Conservation (phyloP, 345 rosid species). For the Acer campestre region DNA sequence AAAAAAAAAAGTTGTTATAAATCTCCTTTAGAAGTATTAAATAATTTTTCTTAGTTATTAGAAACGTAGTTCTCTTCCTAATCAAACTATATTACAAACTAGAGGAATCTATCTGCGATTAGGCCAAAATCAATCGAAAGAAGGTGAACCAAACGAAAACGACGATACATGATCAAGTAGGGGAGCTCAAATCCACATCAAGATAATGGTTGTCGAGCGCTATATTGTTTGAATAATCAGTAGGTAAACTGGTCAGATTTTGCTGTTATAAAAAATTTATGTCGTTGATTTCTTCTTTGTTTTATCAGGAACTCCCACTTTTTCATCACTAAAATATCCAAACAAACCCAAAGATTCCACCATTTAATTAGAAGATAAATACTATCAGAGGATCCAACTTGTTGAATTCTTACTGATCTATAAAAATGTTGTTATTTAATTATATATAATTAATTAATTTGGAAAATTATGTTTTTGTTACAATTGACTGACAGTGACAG, state of each 20-base stretch:
- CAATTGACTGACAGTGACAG: background rate
- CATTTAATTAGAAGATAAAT: too few relatives aligned
- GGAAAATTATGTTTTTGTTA: background rate
- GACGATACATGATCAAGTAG: background rate
- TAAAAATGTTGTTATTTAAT: background rate
- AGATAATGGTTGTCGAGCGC: background rate
- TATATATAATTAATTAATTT: background rate
- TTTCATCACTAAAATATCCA: background rate
- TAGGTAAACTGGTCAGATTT: slow-evolving; percentile 13
- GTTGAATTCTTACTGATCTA: background rate
- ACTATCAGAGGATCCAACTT: background rate
- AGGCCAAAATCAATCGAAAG: too few relatives aligned
- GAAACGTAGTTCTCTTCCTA: too few relatives aligned
- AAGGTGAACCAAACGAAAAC: too few relatives aligned
- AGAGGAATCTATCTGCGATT: too few relatives aligned
- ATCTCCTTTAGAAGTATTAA: too few relatives aligned
- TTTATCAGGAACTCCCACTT: background rate
- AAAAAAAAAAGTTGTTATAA: too few relatives aligned
- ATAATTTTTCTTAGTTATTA: too few relatives aligned
- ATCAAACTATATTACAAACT: too few relatives aligned
- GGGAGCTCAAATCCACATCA: background rate
- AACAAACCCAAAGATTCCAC: background rate
- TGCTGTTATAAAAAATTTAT: background rate
- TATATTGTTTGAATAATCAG: slow-evolving; percentile 14
- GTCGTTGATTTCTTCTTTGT: background rate